Evolutionary conservation across 2,329 filamentous ascomycete species (phyloP).

Genomic region (Aspergillus ochraceus): DNA sequence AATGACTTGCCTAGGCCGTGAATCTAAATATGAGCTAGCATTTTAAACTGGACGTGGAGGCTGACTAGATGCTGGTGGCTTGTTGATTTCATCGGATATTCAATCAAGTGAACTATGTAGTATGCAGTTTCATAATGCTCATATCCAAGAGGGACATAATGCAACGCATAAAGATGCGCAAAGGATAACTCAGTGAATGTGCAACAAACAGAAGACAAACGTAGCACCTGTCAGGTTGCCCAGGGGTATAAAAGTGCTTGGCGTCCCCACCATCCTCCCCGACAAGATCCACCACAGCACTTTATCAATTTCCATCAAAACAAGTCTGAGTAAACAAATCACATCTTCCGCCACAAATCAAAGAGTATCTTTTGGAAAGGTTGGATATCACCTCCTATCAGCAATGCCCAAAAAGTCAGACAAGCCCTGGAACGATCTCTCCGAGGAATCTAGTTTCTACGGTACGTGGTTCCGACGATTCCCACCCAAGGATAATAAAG

Average conservation of each 20-base stretch:
- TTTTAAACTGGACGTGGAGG: background rate
- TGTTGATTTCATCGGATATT: background rate
- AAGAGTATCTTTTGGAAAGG: background rate
- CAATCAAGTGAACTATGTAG: background rate
- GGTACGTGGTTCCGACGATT: constrained; percentile 25
- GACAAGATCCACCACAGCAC: background rate
- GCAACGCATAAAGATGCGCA: background rate
- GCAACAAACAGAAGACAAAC: too few relatives aligned
- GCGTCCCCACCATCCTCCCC: background rate
- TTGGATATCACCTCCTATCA: background rate
- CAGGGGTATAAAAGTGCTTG: background rate
- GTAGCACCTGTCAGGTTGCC: background rate
- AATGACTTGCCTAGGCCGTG: background rate
- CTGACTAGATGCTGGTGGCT: background rate
- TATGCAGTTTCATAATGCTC: background rate
- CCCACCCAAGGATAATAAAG: background rate
- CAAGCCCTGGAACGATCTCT: constrained; percentile 20
- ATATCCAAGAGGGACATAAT: too few relatives aligned
- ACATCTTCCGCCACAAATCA: background rate
- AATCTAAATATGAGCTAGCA: background rate
- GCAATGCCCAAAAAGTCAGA: background rate
- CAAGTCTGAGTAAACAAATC: background rate
- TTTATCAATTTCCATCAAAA: background rate
- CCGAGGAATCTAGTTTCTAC: constrained; percentile 49
- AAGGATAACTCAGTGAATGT: background rate